Percentiles rank a stretch among this genome's conserved stretches.
phyloP scores from a whole-genome alignment of 768 basidiomycete genomes.

The Arthromyces matolae region DNA sequence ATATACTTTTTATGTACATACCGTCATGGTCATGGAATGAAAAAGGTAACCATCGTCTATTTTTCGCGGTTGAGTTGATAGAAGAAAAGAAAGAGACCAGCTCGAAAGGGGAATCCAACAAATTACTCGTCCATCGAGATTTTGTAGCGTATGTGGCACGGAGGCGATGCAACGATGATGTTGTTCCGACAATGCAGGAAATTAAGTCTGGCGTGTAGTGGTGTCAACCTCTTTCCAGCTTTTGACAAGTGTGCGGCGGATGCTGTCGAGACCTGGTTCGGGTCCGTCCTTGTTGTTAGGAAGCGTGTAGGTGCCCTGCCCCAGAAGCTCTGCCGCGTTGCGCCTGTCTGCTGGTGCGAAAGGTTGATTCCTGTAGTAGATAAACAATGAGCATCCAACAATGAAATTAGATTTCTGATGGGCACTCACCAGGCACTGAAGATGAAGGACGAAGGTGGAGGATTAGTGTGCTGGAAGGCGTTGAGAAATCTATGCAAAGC shows the following conservation, averaged over 20 bases:
- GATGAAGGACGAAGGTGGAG: conserved; percentile 49
- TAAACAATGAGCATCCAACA: not conserved
- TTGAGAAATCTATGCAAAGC: not conserved
- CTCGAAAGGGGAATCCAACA: no score
- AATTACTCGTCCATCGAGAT: no score
- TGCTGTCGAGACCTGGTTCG: conserved; percentile 15
- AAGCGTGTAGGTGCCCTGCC: conserved; percentile 2
- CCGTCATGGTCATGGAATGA: no score
- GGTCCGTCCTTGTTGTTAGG: conserved; percentile 11
- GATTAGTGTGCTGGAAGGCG: conserved; percentile 45
- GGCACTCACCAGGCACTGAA: conserved; percentile 40
- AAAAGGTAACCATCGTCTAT: no score
- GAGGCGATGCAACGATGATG: no score
- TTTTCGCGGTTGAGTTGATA: no score
- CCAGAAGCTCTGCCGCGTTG: not conserved
- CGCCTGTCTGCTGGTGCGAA: conserved; percentile 47
- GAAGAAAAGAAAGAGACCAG: no score
- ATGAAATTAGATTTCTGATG: not conserved
- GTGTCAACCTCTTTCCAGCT: conserved; percentile 18
- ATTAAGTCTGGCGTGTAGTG: conserved; percentile 12
- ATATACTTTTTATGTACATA: conserved; percentile 1
- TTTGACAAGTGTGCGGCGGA: conserved; percentile 17
- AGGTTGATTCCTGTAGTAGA: conserved; percentile 53
- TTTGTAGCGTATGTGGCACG: no score
- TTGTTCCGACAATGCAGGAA: no score